Evolutionary conservation across 2,329 filamentous ascomycete species (phyloP).

Genomic region (Aureobasidium sp.): DNA sequence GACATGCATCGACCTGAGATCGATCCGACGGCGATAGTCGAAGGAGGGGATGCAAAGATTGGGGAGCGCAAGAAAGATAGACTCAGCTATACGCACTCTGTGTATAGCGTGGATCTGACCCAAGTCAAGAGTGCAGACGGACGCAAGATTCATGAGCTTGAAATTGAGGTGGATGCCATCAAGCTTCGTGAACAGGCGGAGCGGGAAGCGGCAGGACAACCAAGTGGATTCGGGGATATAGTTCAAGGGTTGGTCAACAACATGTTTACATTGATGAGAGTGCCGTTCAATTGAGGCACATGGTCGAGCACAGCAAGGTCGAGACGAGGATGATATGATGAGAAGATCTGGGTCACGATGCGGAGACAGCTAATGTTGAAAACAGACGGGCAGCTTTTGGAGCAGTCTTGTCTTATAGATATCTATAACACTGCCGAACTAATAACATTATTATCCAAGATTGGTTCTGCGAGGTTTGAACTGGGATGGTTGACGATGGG

Average conservation of each 20-base stretch:
- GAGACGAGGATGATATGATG: background rate
- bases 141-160: conserved; percentile 67
- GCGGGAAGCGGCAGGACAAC: conserved; percentile 27
- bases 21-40: conserved; percentile 47
- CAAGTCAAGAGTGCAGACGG: conserved; percentile 55
- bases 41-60: conserved; percentile 34
- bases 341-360: background rate
- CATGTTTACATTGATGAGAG: conserved; percentile 45
- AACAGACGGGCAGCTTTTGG: background rate
- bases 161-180: conserved; percentile 62
- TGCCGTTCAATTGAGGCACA: background rate
- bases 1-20: conserved; percentile 50
- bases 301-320: background rate
- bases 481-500: background rate
- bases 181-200: conserved; percentile 48
- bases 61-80: conserved; percentile 62
- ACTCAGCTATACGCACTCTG: conserved; percentile 79
- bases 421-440: background rate
- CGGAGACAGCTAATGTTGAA: background rate
- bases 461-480: background rate
- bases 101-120: conserved; percentile 86
- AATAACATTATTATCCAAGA: background rate
- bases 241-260: conserved; percentile 72
- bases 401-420: background rate
- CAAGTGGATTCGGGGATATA: conserved; percentile 56